These are phyloP conservation scores for Dactylorhiza incarnata DNA, from an alignment of 106 monocot genomes.

Conservation along the genomic window DNA sequence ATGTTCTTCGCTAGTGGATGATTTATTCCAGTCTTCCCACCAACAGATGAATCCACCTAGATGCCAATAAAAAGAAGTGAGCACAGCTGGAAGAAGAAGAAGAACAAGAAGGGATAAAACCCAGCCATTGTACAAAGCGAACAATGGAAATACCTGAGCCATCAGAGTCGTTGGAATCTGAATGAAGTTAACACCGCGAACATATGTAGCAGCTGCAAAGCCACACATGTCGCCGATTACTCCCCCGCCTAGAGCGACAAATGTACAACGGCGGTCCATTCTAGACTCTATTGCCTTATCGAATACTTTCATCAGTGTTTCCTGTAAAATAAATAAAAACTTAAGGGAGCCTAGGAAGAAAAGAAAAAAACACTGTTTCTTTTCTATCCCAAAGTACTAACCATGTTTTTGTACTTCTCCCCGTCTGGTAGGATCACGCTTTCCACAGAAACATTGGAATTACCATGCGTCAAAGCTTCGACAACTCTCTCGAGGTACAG, in stretches of 20 bases:
- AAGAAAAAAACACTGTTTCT: not conserved
- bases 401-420: conserved; percentile 96
- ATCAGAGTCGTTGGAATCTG: conserved; percentile 96
- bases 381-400: conserved; percentile 3
- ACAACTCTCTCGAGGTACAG: conserved; percentile 77
- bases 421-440: conserved; percentile 95
- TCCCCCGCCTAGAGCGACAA: conserved; percentile 96
- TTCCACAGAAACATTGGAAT: conserved; percentile 63
- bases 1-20: conserved; percentile 92
- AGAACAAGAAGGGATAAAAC: not conserved
- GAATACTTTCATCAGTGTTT: conserved; percentile 93
- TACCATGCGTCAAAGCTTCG: conserved; percentile 53
- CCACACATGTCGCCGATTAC: conserved; percentile 99
- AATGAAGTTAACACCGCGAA: conserved; percentile 98
- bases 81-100: not conserved
- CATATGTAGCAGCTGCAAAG: conserved; percentile 87
- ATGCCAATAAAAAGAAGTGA: not conserved
- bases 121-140: not conserved
- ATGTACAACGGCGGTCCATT: conserved; percentile 78
- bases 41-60: conserved; percentile 99
- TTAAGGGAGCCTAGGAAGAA: not conserved
- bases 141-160: conserved; percentile 60
- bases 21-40: conserved; percentile 98
- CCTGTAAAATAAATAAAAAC: conserved; percentile 25
- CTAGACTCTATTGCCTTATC: conserved; percentile 86